Percentiles rank a stretch among this genome's conserved stretches.
phyloP scores from a whole-genome alignment of 1,284 basidiomycete species.

The Moesziomyces sp. region DNA sequence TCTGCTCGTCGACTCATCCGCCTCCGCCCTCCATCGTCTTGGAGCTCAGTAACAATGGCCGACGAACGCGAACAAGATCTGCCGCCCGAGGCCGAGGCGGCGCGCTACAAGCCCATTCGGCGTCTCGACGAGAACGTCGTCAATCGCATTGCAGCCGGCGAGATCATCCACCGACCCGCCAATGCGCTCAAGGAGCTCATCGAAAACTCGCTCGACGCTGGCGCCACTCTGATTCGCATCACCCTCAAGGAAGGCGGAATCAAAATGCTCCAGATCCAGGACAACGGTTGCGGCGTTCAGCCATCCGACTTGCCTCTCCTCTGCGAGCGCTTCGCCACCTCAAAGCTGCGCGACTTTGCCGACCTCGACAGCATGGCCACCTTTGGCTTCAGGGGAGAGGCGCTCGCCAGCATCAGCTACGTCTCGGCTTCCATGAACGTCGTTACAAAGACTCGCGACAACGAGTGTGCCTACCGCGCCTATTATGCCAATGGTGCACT shows the following conservation, averaged over 20 bases:
- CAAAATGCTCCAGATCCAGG: constrained; percentile 94
- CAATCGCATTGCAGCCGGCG: constrained; percentile 75
- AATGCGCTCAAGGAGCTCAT: constrained; percentile 96
- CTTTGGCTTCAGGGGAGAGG: constrained; percentile 97
- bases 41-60: constrained; percentile 8
- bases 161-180: constrained; percentile 92
- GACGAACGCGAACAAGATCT: constrained; percentile 22
- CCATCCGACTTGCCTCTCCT: constrained; percentile 84
- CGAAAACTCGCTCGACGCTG: constrained; percentile 94
- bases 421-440: constrained; percentile 85
- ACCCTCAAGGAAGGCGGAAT: constrained; percentile 94
- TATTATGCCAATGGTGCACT: constrained; percentile 56
- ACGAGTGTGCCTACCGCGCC: constrained; percentile 62
- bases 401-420: constrained; percentile 94
- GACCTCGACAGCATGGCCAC: constrained; percentile 87
- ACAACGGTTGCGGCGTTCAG: constrained; percentile 91
- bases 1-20: neutral
- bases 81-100: constrained; percentile 28
- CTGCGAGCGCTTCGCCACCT: constrained; percentile 95
- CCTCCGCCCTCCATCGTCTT: neutral
- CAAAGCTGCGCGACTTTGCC: constrained; percentile 86
- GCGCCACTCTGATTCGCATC: constrained; percentile 85
- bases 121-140: constrained; percentile 71
- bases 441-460: constrained; percentile 76
- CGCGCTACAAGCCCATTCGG: constrained; percentile 37